Conservation (phyloP, 768 basidiomycete genomes). For the Cyclocybe cylindracea region DNA sequence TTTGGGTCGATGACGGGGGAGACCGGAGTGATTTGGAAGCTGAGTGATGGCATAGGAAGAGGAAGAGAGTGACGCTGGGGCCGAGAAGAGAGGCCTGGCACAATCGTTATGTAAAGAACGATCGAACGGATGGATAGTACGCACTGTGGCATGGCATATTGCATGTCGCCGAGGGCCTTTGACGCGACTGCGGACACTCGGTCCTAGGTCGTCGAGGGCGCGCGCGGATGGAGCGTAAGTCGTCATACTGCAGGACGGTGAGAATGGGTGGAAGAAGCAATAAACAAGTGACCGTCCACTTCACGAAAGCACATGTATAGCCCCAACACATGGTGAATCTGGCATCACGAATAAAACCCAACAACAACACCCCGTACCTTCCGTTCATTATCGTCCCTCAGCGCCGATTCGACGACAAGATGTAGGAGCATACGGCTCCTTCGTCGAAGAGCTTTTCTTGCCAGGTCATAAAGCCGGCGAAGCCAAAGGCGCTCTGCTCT, state of each 20-base stretch:
- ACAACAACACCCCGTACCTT: too few species aligned
- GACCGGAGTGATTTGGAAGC: constrained; percentile 4
- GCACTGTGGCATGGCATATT: constrained; percentile 40
- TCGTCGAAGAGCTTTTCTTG: too few species aligned
- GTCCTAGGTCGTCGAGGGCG: constrained; percentile 53
- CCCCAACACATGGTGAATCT: too few species aligned
- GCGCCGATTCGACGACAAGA: too few species aligned
- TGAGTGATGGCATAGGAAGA: constrained; percentile 6
- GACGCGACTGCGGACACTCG: constrained; percentile 81
- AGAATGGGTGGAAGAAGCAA: constrained; percentile 11
- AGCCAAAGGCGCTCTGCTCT: too few species aligned
- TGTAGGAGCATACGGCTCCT: too few species aligned
- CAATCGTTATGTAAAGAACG: not conserved
- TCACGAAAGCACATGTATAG: too few species aligned
- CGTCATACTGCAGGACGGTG: constrained; percentile 13
- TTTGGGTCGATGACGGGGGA: constrained; percentile 8
- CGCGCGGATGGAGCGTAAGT: not conserved
- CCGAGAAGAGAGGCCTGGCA: not conserved
- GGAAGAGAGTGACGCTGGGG: constrained; percentile 6
- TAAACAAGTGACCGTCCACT: not conserved
- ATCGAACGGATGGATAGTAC: constrained; percentile 1
- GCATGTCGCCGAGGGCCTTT: constrained; percentile 79
- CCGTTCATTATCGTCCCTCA: too few species aligned
- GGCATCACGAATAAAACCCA: too few species aligned
- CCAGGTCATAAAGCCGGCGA: too few species aligned